Evolutionary conservation across 192 early-diverging fungal genomes (phyloP).

Genomic region (Dimargaris xerosporica): DNA sequence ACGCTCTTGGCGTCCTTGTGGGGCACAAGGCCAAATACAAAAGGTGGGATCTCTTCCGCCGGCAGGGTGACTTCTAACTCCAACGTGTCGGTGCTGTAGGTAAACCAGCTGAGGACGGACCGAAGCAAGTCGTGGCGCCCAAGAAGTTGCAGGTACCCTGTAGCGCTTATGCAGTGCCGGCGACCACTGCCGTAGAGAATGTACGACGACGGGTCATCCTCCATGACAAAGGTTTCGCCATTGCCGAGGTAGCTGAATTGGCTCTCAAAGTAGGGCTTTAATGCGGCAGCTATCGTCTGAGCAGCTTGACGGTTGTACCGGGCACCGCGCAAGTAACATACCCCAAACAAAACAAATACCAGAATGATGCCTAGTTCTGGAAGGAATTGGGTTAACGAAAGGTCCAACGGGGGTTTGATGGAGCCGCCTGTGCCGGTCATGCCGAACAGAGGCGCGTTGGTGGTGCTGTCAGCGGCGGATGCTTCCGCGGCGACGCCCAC

Average conservation of each 20-base stretch:
- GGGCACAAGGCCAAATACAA: constrained; percentile 58
- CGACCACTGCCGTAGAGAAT: constrained; percentile 66
- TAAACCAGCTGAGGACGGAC: constrained; percentile 23
- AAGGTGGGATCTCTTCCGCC: constrained; percentile 26
- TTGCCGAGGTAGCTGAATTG: constrained; percentile 65
- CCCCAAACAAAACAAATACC: background rate
- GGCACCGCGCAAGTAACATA: constrained; percentile 24
- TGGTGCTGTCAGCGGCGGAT: too few relatives aligned
- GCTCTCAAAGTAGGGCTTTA: constrained; percentile 24
- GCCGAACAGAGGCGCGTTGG: too few relatives aligned
- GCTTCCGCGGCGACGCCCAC: too few relatives aligned
- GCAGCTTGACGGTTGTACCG: constrained; percentile 19
- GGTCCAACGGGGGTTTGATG: too few relatives aligned
- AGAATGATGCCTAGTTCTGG: background rate
- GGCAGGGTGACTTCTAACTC: constrained; percentile 26
- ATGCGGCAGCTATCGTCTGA: constrained; percentile 18
- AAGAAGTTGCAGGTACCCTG: constrained; percentile 38
- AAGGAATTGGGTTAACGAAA: background rate
- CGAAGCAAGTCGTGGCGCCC: constrained; percentile 28
- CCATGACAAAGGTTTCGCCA: constrained; percentile 26
- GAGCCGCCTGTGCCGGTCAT: too few relatives aligned
- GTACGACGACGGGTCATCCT: constrained; percentile 60
- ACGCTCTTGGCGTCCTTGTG: constrained; percentile 34
- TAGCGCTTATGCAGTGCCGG: constrained; percentile 44
- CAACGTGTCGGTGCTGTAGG: constrained; percentile 14